A percentile compares a stretch with the other conserved stretches of the same genome.
Evolutionary conservation across 257 asterid species (phyloP).

Genomic region (Osmanthus fragrans): DNA sequence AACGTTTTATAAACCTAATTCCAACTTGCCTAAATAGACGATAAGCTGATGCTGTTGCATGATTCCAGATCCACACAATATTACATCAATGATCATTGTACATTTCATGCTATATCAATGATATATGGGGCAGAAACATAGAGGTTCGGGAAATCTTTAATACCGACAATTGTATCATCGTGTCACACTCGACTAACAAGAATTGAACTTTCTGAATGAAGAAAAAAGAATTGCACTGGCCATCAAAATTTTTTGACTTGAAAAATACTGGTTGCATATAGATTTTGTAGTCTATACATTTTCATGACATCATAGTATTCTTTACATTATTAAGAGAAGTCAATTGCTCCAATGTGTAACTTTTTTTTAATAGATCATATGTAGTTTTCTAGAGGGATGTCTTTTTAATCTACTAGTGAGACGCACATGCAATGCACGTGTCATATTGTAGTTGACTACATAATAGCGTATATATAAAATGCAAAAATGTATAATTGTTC

Average conservation of each 20-base stretch:
- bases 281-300: too few species aligned
- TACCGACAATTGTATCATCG: neutral
- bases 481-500: too few species aligned
- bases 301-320: neutral
- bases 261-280: too few species aligned
- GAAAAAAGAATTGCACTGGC: too few species aligned
- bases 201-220: neutral
- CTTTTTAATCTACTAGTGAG: too few species aligned
- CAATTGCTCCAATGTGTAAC: neutral
- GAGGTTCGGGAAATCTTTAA: conserved; percentile 1
- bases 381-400: too few species aligned
- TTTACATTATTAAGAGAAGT: too few species aligned
- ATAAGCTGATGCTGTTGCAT: conserved; percentile 78
- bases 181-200: neutral
- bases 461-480: too few species aligned
- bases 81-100: conserved; percentile 6
- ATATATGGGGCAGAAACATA: neutral
- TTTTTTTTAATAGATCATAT: neutral
- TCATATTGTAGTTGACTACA: too few species aligned
- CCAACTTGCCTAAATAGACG: conserved; percentile 38
- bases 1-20: too few species aligned
- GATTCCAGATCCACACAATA: conserved; percentile 19
- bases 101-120: neutral
- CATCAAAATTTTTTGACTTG: too few species aligned
- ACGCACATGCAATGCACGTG: too few species aligned